Evolutionary conservation across 495 filamentous ascomycete genomes (phyloP), one percentile per base, ranked within the genome.

Genomic region (Thermothielavioides terrestris): DNA sequence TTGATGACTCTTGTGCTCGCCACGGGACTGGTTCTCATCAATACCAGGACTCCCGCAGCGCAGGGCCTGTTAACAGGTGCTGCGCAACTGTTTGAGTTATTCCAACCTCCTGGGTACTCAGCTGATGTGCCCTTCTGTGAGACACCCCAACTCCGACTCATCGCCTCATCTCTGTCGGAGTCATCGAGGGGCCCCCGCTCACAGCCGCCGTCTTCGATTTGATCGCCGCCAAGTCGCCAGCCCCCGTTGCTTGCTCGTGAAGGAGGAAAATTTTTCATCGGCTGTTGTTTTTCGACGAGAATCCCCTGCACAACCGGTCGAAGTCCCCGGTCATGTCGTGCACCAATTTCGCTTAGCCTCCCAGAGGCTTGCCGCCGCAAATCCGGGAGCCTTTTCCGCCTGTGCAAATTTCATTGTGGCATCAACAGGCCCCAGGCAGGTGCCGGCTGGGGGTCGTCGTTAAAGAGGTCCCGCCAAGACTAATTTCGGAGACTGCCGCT

Each of bases 271-370:
- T 49, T 67, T 67, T 68, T 58, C 47, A 52, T 58, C 32, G 52
- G 47, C 50, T 55, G 63, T 58, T 57, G 58, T 50, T 45, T 49
- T 53, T 62, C 46, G 54, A 54, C 57, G 42, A 50, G 35, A 45
- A 46, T 52, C 52, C 57, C 54, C 49, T 60, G 55, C 47, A 36
- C 34, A 38, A 56, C 52, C 48, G 55, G 51, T 54, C 42, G 46
- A 55, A 31, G 42, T 56, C 52, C 53, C 53, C 45, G 49, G 48
- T 44, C 52, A 40, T 56, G 48, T 43, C 39, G 37, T 25, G 43
- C 14, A 51, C 52, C 53, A 61, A 65, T 65, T 46, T 65, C 62
- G 62, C 62, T 65, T 65, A 64, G 52, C 52, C 42, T 26, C 46
- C 21, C 49, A 51, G 52, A 54, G 45, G 42, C 53, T 47, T 50